Percentiles rank a stretch among this genome's conserved stretches.
Evolutionary conservation across 106 monocot species (phyloP).

Genomic region (Amphibolis antarctica): DNA sequence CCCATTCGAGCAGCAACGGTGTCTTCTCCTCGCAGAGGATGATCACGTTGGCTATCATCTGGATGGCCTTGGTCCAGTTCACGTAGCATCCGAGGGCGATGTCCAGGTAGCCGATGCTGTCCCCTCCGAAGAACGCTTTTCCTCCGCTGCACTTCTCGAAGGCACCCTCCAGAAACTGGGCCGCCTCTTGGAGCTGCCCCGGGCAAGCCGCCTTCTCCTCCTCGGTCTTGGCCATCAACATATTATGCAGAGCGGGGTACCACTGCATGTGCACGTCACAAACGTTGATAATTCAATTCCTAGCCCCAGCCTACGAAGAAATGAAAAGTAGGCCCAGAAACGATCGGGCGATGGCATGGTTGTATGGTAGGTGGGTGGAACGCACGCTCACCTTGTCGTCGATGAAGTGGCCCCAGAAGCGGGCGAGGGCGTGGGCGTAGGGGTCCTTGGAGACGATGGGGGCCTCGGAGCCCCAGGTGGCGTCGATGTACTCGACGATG

Average conservation of each 20-base stretch:
- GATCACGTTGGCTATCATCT: constrained; percentile 3
- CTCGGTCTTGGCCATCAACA: too few relatives aligned
- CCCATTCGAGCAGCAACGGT: constrained; percentile 2
- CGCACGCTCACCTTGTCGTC: constrained; percentile 12
- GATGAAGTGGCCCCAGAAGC: constrained; percentile 1
- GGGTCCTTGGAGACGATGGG: neutral
- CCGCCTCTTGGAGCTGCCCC: too few relatives aligned
- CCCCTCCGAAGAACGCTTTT: constrained; percentile 33
- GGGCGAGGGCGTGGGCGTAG: neutral
- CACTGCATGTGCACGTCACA: too few relatives aligned
- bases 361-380: too few relatives aligned
- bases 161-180: neutral
- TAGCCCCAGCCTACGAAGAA: too few relatives aligned
- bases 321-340: too few relatives aligned
- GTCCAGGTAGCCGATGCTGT: constrained; percentile 21
- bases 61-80: constrained; percentile 8
- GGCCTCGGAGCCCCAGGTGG: constrained; percentile 3
- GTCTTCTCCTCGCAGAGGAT: constrained; percentile 2
- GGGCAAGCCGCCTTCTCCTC: too few relatives aligned
- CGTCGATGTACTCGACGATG: constrained; percentile 16
- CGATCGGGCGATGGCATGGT: too few relatives aligned
- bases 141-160: constrained; percentile 8
- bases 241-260: too few relatives aligned
- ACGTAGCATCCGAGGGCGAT: constrained; percentile 13
- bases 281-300: neutral